Conservation (phyloP, 768 basidiomycete genomes). For the Calocybe gangraenosa region DNA sequence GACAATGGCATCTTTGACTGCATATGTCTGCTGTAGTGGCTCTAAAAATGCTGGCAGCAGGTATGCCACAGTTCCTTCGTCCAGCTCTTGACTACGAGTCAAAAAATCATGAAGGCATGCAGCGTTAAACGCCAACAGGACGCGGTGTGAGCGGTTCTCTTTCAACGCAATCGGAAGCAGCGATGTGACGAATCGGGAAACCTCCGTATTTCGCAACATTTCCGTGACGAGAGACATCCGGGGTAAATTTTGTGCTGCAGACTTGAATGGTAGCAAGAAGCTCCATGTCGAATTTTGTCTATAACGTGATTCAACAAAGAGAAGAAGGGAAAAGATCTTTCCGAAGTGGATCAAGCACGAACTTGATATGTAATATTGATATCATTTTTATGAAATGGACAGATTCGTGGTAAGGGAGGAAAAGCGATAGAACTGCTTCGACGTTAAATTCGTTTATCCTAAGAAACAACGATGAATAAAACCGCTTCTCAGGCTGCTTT, state of each 20-base stretch:
- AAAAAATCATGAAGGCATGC: conserved; percentile 80
- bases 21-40: conserved; percentile 41
- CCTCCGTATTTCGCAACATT: conserved; percentile 67
- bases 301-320: neutral
- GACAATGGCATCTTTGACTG: conserved; percentile 53
- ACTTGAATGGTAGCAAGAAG: conserved; percentile 73
- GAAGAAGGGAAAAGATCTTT: neutral
- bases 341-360: neutral
- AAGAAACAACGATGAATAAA: conserved; percentile 6
- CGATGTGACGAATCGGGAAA: conserved; percentile 67
- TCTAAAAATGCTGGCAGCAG: conserved; percentile 61
- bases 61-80: conserved; percentile 64
- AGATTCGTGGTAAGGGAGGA: conserved; percentile 93
- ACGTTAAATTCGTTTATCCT: conserved; percentile 96
- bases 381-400: conserved; percentile 93
- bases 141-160: conserved; percentile 52
- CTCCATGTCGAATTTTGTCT: conserved; percentile 63
- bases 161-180: conserved; percentile 61
- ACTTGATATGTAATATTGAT: conserved; percentile 79
- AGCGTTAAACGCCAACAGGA: conserved; percentile 79
- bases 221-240: conserved; percentile 69
- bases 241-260: conserved; percentile 70
- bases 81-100: conserved; percentile 46
- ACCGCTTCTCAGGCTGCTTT: neutral
- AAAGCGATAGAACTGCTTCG: conserved; percentile 68